phyloP scores from a whole-genome alignment of 1,139 yeast species.

The Eremothecium gossypii region DNA sequence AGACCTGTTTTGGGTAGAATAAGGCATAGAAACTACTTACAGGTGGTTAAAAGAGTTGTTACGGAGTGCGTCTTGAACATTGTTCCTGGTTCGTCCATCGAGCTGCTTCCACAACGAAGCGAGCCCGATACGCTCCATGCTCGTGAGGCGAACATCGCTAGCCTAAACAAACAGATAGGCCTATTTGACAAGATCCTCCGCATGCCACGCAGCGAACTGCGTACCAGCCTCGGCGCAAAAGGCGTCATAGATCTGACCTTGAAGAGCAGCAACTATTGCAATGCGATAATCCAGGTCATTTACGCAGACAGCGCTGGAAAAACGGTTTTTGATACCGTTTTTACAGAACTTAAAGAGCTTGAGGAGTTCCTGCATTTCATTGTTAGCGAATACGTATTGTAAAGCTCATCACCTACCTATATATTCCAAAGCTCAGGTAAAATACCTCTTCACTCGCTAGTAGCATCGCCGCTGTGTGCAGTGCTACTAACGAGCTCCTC shows the following conservation, averaged over 20 bases:
- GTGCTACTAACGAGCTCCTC: too few relatives aligned
- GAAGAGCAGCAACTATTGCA: constrained; percentile 28
- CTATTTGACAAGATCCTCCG: constrained; percentile 19
- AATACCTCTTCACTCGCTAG: neutral
- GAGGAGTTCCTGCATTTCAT: constrained; percentile 29
- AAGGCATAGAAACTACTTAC: constrained; percentile 25
- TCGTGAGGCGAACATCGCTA: constrained; percentile 14
- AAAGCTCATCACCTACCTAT: neutral
- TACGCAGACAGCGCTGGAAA: constrained; percentile 10
- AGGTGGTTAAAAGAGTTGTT: constrained; percentile 23
- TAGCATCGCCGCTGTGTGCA: too few relatives aligned
- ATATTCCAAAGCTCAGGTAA: neutral
- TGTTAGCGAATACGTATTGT: constrained; percentile 18
- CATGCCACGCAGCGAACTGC: constrained; percentile 19
- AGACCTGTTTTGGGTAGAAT: constrained; percentile 28
- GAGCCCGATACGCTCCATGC: constrained; percentile 6
- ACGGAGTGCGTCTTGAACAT: constrained; percentile 21
- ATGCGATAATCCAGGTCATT: constrained; percentile 21
- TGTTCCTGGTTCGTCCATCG: neutral
- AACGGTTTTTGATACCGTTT: constrained; percentile 21
- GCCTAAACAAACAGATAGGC: constrained; percentile 19
- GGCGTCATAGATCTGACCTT: constrained; percentile 15
- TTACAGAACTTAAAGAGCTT: constrained; percentile 28
- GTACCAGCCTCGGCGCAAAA: constrained; percentile 11
- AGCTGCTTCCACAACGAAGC: neutral